Percentiles rank a stretch among this genome's conserved stretches.
Conservation (phyloP, 2,329 filamentous ascomycete genomes). For the Apiospora pterosperma region DNA sequence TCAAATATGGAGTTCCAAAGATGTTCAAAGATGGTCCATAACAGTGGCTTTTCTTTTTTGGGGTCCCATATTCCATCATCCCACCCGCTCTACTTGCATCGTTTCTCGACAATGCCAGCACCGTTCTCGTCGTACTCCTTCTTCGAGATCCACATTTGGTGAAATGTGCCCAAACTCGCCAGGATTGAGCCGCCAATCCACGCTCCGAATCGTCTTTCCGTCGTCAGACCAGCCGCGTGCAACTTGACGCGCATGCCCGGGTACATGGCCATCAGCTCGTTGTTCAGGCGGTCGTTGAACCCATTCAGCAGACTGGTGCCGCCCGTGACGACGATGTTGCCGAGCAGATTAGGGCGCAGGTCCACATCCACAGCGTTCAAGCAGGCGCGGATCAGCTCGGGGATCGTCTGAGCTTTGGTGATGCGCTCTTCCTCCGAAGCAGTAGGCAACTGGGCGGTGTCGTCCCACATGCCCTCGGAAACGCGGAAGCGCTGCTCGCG, state of each 20-base stretch:
- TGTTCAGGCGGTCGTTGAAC: constrained; percentile 85
- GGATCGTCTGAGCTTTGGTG: constrained; percentile 75
- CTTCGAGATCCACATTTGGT: constrained; percentile 98
- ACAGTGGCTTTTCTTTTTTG: neutral
- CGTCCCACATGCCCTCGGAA: constrained; percentile 88
- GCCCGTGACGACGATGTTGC: constrained; percentile 90
- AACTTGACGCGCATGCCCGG: constrained; percentile 85
- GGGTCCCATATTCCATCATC: neutral
- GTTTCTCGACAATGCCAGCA: constrained; percentile 84
- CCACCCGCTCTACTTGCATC: constrained; percentile 67
- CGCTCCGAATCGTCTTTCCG: constrained; percentile 85
- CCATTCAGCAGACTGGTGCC: constrained; percentile 84
- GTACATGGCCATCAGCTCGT: constrained; percentile 77
- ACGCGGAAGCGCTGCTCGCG: constrained; percentile 82
- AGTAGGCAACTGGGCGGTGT: constrained; percentile 61
- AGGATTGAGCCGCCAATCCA: constrained; percentile 98
- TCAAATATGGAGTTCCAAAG: neutral
- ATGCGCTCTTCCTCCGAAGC: constrained; percentile 39
- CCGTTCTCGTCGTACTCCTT: constrained; percentile 99
- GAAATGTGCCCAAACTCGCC: constrained; percentile 92
- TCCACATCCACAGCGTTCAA: constrained; percentile 85
- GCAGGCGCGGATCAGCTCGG: constrained; percentile 74
- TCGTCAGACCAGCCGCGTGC: constrained; percentile 79
- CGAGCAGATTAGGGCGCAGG: constrained; percentile 75
- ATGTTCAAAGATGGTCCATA: neutral